Base-by-base conservation (phyloP, 345 rosid species). In the Sonneratia caseolaris region DNA sequence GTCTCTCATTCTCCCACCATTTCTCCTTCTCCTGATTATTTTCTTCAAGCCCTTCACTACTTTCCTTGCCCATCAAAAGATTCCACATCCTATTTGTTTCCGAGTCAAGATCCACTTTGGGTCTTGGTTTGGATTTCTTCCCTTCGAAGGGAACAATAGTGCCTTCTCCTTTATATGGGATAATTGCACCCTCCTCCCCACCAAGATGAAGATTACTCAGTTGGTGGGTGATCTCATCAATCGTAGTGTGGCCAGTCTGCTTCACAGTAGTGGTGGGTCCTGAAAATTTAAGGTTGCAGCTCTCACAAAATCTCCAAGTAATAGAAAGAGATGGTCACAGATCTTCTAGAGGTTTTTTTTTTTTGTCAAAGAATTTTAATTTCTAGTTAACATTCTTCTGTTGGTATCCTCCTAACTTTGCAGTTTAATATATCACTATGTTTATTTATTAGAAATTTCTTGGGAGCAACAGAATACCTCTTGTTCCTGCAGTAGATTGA, bases 1-100 rank as follows among this genome's bases (percentile, higher is more conserved):
- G 84, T 67, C 98, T 85, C 76, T 93, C 94, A 76, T 88, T 90
- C 73, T 88, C 87, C 98, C 97, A 94, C 93, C 96, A 84, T 48
- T 82, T 79, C 73, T 82, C 87, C 71, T 83, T 93, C 36, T 82
- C 88, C 79, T 77, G 71, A 68, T 84, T 82, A 66, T 76, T 80
- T 64, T 70, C 87, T 79, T 79, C 82, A 72, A 71, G 66, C 22
- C 74, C 88, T 74, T 79, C 89, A 72, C 73, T 82, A 68, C 71
- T 88, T 79, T 83, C 90, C 75, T 87, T 87, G 55, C 94, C 89
- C 97, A 94, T 88, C 73, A 91, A 76, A 57, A 94, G 82, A 78
- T 91, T 91, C 96, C 97, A 94, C 61, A 91, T 76, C 71, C 95
- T 88, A 64, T 80, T 86, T 64, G 98, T 88, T 79, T 94, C 97